phyloP scores from a whole-genome alignment of 2,329 filamentous ascomycete species.

The Berkeleyomyces rouxiae region DNA sequence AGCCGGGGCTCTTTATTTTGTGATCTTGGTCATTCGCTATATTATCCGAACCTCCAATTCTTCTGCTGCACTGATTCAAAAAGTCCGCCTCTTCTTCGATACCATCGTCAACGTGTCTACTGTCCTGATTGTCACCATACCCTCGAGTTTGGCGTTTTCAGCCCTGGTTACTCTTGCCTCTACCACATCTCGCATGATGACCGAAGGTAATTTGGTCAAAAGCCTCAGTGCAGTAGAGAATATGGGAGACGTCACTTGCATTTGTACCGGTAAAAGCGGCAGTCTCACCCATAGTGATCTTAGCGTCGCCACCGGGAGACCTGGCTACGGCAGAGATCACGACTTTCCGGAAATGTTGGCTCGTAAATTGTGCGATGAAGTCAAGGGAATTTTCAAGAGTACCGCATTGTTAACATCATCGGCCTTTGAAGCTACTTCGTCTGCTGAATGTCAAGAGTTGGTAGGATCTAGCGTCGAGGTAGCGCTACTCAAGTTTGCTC shows the following conservation, averaged over 20 bases:
- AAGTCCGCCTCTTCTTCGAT: constrained; percentile 38
- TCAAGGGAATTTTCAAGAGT: constrained; percentile 24
- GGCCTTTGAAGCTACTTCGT: constrained; percentile 32
- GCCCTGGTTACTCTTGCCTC: constrained; percentile 46
- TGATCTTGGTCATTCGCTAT: constrained; percentile 26
- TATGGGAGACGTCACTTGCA: constrained; percentile 47
- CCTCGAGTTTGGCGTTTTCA: constrained; percentile 42
- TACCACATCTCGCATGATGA: constrained; percentile 45
- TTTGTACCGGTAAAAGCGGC: constrained; percentile 51
- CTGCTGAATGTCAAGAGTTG: constrained; percentile 23
- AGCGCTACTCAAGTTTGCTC: constrained; percentile 33
- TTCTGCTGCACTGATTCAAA: constrained; percentile 23
- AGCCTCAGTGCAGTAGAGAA: constrained; percentile 43
- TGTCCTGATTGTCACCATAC: constrained; percentile 42
- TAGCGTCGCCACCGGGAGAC: constrained; percentile 40
- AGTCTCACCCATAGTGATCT: constrained; percentile 49
- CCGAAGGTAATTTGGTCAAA: constrained; percentile 45
- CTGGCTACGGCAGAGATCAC: constrained; percentile 27
- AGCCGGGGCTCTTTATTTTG: constrained; percentile 27
- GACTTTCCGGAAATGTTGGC: constrained; percentile 20
- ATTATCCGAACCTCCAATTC: constrained; percentile 20
- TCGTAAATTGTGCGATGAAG: constrained; percentile 20
- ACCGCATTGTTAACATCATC: constrained; percentile 33
- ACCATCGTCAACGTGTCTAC: constrained; percentile 28
- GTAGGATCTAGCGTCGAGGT: constrained; percentile 40